A percentile compares a stretch with the other conserved stretches of the same genome.
phyloP scores from a whole-genome alignment of 768 basidiomycete species.

The Phanerochaete carnosa region DNA sequence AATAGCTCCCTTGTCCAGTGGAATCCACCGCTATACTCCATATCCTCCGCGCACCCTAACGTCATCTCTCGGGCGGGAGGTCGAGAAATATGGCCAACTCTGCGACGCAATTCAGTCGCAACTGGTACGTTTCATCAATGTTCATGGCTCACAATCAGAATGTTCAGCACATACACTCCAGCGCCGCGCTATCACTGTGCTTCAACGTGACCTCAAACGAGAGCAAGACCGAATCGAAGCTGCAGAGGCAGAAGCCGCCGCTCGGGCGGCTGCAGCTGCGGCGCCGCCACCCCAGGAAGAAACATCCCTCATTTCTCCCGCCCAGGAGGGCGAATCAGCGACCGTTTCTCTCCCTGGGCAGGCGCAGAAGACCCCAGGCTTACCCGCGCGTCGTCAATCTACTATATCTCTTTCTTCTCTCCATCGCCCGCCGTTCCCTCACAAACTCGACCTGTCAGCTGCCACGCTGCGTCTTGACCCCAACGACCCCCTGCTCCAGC shows the following conservation, averaged over 20 bases:
- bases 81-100: constrained; percentile 77
- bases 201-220: constrained; percentile 65
- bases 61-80: constrained; percentile 63
- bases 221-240: constrained; percentile 52
- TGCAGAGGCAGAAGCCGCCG: constrained; percentile 36
- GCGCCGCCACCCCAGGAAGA: constrained; percentile 6
- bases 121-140: constrained; percentile 38
- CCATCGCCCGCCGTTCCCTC: constrained; percentile 65
- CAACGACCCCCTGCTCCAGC: constrained; percentile 55
- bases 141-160: not conserved
- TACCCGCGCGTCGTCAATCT: constrained; percentile 58
- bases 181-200: constrained; percentile 68
- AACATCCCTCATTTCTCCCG: constrained; percentile 5
- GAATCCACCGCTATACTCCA: constrained; percentile 53
- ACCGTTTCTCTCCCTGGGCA: constrained; percentile 28
- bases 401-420: constrained; percentile 80
- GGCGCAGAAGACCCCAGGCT: constrained; percentile 32
- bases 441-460: constrained; percentile 80
- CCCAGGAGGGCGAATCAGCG: not conserved
- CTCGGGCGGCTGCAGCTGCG: constrained; percentile 20
- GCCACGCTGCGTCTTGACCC: constrained; percentile 60
- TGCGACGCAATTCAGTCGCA: constrained; percentile 76
- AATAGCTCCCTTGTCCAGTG: constrained; percentile 27
- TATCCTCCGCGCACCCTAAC: constrained; percentile 65
- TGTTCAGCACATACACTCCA: constrained; percentile 23